These are phyloP conservation scores for Fabrea salina DNA, from an alignment of 169 alveolate species.

Conservation along the genomic window DNA sequence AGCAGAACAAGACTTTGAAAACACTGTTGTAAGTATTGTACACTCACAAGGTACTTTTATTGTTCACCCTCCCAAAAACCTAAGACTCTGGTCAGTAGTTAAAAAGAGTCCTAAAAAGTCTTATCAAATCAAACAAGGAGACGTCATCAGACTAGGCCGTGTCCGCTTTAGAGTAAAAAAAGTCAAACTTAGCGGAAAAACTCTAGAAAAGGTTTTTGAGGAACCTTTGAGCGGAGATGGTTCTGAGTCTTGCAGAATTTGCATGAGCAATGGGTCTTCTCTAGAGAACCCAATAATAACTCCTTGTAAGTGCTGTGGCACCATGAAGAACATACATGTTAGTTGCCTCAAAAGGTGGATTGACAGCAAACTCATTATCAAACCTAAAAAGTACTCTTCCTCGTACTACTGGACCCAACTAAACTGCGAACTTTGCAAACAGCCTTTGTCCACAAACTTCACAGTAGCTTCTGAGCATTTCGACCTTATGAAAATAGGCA, in stretches of 20 bases:
- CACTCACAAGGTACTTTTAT: too few species aligned
- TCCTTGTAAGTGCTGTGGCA: constrained; percentile 74
- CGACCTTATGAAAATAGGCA: constrained; percentile 82
- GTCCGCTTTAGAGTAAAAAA: constrained; percentile 20
- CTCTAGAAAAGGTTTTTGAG: too few species aligned
- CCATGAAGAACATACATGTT: constrained; percentile 71
- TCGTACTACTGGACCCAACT: constrained; percentile 42
- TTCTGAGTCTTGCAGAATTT: constrained; percentile 40
- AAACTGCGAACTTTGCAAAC: constrained; percentile 71
- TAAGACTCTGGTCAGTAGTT: constrained; percentile 3
- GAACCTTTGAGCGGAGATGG: too few species aligned
- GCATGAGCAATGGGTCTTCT: constrained; percentile 19
- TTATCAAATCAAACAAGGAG: background rate
- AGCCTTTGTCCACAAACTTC: constrained; percentile 81
- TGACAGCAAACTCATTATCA: constrained; percentile 37
- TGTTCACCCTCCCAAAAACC: too few species aligned
- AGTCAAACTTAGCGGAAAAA: constrained; percentile 11
- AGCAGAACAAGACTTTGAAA: too few species aligned
- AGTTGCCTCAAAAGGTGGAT: constrained; percentile 74
- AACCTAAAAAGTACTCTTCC: constrained; percentile 22
- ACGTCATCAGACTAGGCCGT: constrained; percentile 19
- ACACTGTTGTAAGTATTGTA: too few species aligned
- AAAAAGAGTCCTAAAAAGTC: too few species aligned
- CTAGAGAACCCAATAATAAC: constrained; percentile 66
- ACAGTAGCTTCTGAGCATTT: constrained; percentile 58